phyloP scores from a whole-genome alignment of 2,329 filamentous ascomycete genomes.

The Colletotrichum cuscutae region DNA sequence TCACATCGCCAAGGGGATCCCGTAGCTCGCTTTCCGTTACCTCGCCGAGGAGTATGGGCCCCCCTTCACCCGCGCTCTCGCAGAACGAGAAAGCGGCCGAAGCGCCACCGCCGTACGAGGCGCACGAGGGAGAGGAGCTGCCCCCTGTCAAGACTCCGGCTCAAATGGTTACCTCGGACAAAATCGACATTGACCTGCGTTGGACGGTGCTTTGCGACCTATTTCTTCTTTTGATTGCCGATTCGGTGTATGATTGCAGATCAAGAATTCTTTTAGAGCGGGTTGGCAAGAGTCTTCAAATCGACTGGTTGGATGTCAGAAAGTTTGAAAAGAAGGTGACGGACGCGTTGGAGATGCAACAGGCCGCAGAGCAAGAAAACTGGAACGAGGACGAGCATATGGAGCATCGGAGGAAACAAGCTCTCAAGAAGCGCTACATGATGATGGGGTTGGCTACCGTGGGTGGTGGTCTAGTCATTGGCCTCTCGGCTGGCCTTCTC shows the following conservation, averaged over 20 bases:
- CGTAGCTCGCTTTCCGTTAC: slow-evolving; percentile 13
- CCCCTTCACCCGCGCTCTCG: slow-evolving; percentile 40
- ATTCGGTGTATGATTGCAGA: slow-evolving; percentile 90
- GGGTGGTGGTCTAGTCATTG: slow-evolving; percentile 93
- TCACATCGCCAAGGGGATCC: slow-evolving; percentile 17
- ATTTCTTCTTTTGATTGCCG: slow-evolving; percentile 95
- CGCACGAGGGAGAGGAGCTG: slow-evolving; percentile 75
- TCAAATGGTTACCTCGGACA: slow-evolving; percentile 81
- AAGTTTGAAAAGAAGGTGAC: slow-evolving; percentile 97
- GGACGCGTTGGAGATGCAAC: slow-evolving; percentile 97
- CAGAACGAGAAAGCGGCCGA: slow-evolving; percentile 59
- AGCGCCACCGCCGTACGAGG: slow-evolving; percentile 69
- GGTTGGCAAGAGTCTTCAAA: slow-evolving; percentile 82
- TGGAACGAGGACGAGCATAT: slow-evolving; percentile 98
- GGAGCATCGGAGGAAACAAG: slow-evolving; percentile 83
- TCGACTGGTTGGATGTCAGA: slow-evolving; percentile 93
- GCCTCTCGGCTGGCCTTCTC: slow-evolving; percentile 89
- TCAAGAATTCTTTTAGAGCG: slow-evolving; percentile 86
- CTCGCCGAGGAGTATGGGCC: slow-evolving; percentile 28
- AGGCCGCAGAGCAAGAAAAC: slow-evolving; percentile 91
- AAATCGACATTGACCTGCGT: slow-evolving; percentile 93
- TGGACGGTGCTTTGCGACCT: slow-evolving; percentile 98
- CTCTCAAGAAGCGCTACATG: slow-evolving; percentile 84
- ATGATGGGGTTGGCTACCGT: slow-evolving; percentile 98
- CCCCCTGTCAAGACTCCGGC: slow-evolving; percentile 85